Conservation (phyloP, 139 green algal genomes). For the Tetraselmis chui region DNA sequence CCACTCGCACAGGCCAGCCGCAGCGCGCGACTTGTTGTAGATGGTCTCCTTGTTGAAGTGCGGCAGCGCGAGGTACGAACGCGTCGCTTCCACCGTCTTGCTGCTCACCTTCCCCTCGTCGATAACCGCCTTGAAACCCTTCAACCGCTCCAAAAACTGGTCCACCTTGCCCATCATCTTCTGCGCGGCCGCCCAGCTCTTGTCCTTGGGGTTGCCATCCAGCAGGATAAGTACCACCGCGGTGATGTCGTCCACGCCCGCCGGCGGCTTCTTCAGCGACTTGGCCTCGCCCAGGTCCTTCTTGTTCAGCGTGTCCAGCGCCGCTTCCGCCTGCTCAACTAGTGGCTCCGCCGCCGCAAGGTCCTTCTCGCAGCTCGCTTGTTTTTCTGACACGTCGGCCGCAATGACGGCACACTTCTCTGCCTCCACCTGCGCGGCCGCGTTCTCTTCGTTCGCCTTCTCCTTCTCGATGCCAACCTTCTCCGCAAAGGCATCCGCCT, state of each 20-base stretch:
- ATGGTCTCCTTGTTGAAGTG: constrained; percentile 83
- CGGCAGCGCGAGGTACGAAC: constrained; percentile 72
- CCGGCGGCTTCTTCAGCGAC: constrained; percentile 79
- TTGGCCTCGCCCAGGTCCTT: constrained; percentile 81
- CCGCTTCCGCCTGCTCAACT: constrained; percentile 69
- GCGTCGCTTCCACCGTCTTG: constrained; percentile 68
- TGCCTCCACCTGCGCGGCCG: constrained; percentile 65
- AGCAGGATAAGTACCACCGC: constrained; percentile 80
- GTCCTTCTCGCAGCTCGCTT: constrained; percentile 67
- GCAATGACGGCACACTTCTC: constrained; percentile 76
- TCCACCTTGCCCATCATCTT: constrained; percentile 88
- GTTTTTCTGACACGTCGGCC: constrained; percentile 72
- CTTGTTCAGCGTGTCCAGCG: constrained; percentile 85
- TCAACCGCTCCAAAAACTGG: constrained; percentile 80
- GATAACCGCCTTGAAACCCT: constrained; percentile 80
- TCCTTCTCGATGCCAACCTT: constrained; percentile 79
- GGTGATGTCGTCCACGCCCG: constrained; percentile 83
- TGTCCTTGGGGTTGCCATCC: constrained; percentile 83
- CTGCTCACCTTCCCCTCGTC: constrained; percentile 56
- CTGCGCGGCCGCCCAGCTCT: constrained; percentile 68
- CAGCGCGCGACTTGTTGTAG: constrained; percentile 75
- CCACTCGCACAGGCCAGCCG: constrained; percentile 83
- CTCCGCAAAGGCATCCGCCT: constrained; percentile 73
- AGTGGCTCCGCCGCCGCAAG: constrained; percentile 79
- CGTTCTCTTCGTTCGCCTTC: constrained; percentile 81